A percentile compares a stretch with the other conserved stretches of the same genome.
These are phyloP conservation scores for Hypomyces rosellus DNA, from an alignment of 2,329 filamentous ascomycete genomes.

Conservation along the genomic window DNA sequence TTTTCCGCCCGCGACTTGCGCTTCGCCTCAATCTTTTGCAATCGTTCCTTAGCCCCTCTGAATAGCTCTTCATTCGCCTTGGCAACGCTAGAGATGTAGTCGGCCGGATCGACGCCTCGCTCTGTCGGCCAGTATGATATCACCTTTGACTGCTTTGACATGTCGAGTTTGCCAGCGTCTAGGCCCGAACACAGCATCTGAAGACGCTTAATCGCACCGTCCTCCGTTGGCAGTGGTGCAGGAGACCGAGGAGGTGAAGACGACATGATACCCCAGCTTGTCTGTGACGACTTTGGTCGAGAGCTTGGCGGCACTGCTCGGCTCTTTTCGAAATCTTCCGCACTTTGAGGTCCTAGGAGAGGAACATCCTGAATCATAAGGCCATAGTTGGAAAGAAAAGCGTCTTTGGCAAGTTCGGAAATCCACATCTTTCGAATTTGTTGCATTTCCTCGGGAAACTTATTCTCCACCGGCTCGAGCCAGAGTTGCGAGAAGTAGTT, in stretches of 20 bases:
- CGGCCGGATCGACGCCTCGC: constrained; percentile 27
- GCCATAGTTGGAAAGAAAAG: constrained; percentile 29
- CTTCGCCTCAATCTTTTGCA: constrained; percentile 26
- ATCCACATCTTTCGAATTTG: constrained; percentile 22
- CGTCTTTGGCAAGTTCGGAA: constrained; percentile 26
- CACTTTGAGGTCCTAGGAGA: constrained; percentile 20
- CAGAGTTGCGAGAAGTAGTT: constrained; percentile 26
- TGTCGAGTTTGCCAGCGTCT: constrained; percentile 18
- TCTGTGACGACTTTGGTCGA: not conserved
- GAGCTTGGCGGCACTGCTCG: constrained; percentile 13
- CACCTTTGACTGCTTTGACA: constrained; percentile 23
- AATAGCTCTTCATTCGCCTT: constrained; percentile 30
- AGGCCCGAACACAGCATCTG: constrained; percentile 28
- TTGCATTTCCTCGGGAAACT: constrained; percentile 20
- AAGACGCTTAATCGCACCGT: constrained; percentile 29
- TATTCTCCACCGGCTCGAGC: constrained; percentile 22
- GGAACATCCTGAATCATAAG: constrained; percentile 28
- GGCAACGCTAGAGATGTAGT: constrained; percentile 34
- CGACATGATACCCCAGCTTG: constrained; percentile 11
- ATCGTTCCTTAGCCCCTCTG: constrained; percentile 27
- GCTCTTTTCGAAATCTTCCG: constrained; percentile 11
- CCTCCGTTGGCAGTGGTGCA: constrained; percentile 15
- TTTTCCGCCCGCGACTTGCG: constrained; percentile 29
- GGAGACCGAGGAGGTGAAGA: constrained; percentile 19
- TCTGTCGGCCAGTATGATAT: constrained; percentile 35